Base-by-base conservation (phyloP, 2,329 filamentous ascomycete genomes). In the Penicillium fuscoglaucum region DNA sequence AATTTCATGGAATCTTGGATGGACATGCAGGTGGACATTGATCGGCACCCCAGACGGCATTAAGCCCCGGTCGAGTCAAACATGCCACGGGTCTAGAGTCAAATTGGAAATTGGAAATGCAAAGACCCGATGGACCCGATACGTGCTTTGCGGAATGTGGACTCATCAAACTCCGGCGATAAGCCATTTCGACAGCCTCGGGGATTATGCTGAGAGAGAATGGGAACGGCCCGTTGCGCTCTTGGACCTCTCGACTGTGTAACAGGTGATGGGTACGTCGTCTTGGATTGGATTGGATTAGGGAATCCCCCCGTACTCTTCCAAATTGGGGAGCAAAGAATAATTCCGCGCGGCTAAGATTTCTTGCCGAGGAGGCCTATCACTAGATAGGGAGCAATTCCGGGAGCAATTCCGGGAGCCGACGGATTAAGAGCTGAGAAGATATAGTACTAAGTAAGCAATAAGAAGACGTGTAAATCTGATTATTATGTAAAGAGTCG, bases 171-270 rank as follows among this genome's bases (percentile, higher is more conserved):
- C 8, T 24, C 17, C 10, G 12, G 29, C 7, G n/a, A 51, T 29
- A 40, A 28, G 24, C 29, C 28, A 41, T 52, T 45, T 43, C 17
- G 31, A 26, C 44, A 33, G 13, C 37, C 9, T 52, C 41, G 41
- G 50, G 50, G 50, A 46, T 47, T 28, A 19, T 28, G 29, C 41
- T 24, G 41, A 47, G 17, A 37, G 40, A 53, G 51, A 54, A 48
- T 39, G 43, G 52, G 52, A 54, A 54, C 52, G 52, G 52, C 43
- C 52, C 43, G 50, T 44, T 33, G 40, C 40, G 49, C 37, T 51
- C 48, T 52, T 53, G 29, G 40, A 37, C 40, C 29, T 45, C 19
- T 52, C 1, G 19, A 26, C 12, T 12, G 40, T 46, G 51, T 46
- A 45, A 35, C 31, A 33, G 31, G 12, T 33, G 31, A 6, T 31